Evolutionary conservation across 805 yeast genomes (phyloP).

Genomic region (Schizosaccharomyces japonicus): DNA sequence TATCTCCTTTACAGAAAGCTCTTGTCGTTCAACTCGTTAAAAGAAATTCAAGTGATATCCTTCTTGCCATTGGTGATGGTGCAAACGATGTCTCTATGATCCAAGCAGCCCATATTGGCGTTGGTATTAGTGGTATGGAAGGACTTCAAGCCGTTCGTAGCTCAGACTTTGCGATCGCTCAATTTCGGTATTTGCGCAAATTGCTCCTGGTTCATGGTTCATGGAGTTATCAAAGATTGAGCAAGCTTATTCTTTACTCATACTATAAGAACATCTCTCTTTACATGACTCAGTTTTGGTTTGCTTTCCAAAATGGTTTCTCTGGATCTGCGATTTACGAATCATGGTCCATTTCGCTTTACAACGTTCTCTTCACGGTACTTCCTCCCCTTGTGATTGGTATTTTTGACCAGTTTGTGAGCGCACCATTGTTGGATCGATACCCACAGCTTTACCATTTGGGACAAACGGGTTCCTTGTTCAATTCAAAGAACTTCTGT

Average conservation of each 20-base stretch:
- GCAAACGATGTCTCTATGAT: slow-evolving; percentile 98
- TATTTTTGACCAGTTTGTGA: slow-evolving; percentile 85
- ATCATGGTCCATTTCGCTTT: slow-evolving; percentile 92
- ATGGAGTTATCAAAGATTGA: slow-evolving; percentile 90
- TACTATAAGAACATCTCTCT: slow-evolving; percentile 88
- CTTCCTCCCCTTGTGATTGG: slow-evolving; percentile 92
- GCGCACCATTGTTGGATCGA: slow-evolving; percentile 65
- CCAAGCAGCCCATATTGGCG: slow-evolving; percentile 98
- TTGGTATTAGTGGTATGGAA: slow-evolving; percentile 96
- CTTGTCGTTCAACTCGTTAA: slow-evolving; percentile 86
- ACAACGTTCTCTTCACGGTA: slow-evolving; percentile 83
- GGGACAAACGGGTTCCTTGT: slow-evolving; percentile 72
- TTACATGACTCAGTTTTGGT: slow-evolving; percentile 97
- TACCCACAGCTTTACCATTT: slow-evolving; percentile 82
- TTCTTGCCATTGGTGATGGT: slow-evolving; percentile 93
- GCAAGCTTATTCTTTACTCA: slow-evolving; percentile 77
- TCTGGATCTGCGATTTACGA: slow-evolving; percentile 92
- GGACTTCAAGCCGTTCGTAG: slow-evolving; percentile 98
- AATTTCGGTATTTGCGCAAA: slow-evolving; percentile 66
- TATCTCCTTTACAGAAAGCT: slow-evolving; percentile 91
- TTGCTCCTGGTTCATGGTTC: slow-evolving; percentile 80
- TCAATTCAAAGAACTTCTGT: slow-evolving; percentile 84
- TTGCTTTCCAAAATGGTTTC: slow-evolving; percentile 69
- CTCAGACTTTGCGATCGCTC: slow-evolving; percentile 93
- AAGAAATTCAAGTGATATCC: slow-evolving; percentile 41